phyloP scores from a whole-genome alignment of 768 basidiomycete genomes.

The Agrocybe pediades region DNA sequence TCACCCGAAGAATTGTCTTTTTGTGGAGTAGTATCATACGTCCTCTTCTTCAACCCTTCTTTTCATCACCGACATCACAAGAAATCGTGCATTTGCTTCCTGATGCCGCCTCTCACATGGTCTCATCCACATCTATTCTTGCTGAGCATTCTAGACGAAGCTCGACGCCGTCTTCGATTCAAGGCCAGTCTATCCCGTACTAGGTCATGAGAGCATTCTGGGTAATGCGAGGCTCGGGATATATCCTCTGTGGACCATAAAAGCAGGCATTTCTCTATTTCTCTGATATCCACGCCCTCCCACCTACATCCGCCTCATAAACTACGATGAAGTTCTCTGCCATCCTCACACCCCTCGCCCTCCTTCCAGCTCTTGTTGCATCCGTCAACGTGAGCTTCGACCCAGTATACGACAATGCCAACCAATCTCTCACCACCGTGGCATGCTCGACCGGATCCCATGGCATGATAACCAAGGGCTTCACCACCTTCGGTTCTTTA shows the following conservation, averaged over 20 bases:
- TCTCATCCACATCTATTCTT: background rate
- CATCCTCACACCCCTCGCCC: slow-evolving; percentile 22
- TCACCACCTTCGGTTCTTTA: slow-evolving; percentile 49
- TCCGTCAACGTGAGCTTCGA: slow-evolving; percentile 44
- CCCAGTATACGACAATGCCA: slow-evolving; percentile 46
- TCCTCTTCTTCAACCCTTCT: no score
- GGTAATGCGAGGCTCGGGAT: background rate
- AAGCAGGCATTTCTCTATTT: background rate
- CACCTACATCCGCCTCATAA: no score
- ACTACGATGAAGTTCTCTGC: slow-evolving; percentile 34
- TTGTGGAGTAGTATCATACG: background rate
- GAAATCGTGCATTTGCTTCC: background rate
- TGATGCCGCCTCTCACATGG: background rate
- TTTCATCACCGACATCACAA: no score
- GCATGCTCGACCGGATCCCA: slow-evolving; percentile 52
- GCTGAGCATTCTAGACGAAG: slow-evolving; percentile 1
- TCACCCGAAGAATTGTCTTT: background rate
- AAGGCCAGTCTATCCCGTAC: background rate
- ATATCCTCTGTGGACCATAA: slow-evolving; percentile 1
- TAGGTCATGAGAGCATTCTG: background rate
- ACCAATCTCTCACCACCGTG: slow-evolving; percentile 39
- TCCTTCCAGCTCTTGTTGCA: slow-evolving; percentile 24
- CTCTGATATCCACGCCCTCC: no score
- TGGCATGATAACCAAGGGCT: slow-evolving; percentile 48
- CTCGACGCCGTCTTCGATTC: background rate